Conservation (phyloP, 2,329 filamentous ascomycete species). For the Scorias spongiosa region DNA sequence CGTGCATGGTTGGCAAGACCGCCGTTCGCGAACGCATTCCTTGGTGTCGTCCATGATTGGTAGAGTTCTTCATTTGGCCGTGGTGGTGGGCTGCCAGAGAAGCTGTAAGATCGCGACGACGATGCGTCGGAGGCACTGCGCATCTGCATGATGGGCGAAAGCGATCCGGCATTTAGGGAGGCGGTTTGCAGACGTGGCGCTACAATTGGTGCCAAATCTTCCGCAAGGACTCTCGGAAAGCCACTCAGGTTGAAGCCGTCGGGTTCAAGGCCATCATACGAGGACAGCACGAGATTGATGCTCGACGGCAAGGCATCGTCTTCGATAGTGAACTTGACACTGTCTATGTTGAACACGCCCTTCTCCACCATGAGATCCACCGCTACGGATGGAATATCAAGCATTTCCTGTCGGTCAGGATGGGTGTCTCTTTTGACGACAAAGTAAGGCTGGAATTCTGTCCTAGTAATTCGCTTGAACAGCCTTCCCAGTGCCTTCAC, state of each 20-base stretch:
- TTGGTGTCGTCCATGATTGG: not conserved
- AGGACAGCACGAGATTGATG: conserved; percentile 7
- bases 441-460: conserved; percentile 10
- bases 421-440: conserved; percentile 1
- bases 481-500: conserved; percentile 8
- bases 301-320: conserved; percentile 3
- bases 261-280: conserved; percentile 4
- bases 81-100: not conserved
- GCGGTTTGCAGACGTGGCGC: conserved; percentile 1
- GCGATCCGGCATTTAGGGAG: too few species aligned
- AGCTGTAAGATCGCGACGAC: not conserved
- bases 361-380: conserved; percentile 4
- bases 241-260: conserved; percentile 8
- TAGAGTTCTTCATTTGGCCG: not conserved
- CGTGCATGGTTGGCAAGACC: not conserved
- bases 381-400: not conserved
- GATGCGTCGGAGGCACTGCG: not conserved
- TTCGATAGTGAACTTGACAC: conserved; percentile 1
- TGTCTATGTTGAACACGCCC: conserved; percentile 1
- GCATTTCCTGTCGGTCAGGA: conserved; percentile 1
- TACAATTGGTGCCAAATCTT: not conserved
- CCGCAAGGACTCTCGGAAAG: conserved; percentile 6
- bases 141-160: not conserved
- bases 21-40: not conserved
- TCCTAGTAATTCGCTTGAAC: conserved; percentile 4